Evolutionary conservation across 768 basidiomycete genomes (phyloP), one percentile per base, ranked within the genome.

Genomic region (Tylopilus subfusipes): DNA sequence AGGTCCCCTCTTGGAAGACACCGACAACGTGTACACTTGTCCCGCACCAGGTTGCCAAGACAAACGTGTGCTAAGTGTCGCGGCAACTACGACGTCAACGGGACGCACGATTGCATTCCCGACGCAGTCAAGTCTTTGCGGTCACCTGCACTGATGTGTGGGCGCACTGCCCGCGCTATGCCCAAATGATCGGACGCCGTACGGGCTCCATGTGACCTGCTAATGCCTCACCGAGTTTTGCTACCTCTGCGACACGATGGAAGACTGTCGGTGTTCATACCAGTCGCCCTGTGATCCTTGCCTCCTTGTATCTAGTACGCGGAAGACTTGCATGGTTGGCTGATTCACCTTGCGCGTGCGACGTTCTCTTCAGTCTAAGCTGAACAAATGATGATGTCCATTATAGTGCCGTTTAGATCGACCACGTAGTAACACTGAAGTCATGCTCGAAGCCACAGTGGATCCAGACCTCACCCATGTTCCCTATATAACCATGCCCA

Each of bases 1-100:
- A n/a, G 75, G 73, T 2, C 57, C 75, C 10, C 50, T 71, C 19
- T 48, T 45, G 0, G 59, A 69, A n/a, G 56, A 59, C 9, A 12
- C 50, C 0, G 12, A 3, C 2, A 55, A 50, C 29, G 44, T 60
- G 24, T 72, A 60, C 16, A 52, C 53, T 2, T 70, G 71, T 22
- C 42, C 58, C 76, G 16, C 36, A 18, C n/a, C n/a, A 9, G n/a
- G 7, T 6, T 19, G n/a, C 36, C 36, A 19, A 38, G 8, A n/a
- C n/a, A 19, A 38, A 38, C 36, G n/a, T 38, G n/a, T 19, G n/a
- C 36, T n/a, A 38, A 19, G 36, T 19, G n/a, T n/a, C 36, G n/a
- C 36, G 11, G 36, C 19, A 38, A 38, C 36, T 36, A 16, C 16
- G 18, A 7, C 36, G 36, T 16, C n/a, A 11, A 11, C 7, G 6